These are phyloP conservation scores for Marasmius oreades DNA, from an alignment of 1,284 basidiomycete species.

Conservation along the genomic window DNA sequence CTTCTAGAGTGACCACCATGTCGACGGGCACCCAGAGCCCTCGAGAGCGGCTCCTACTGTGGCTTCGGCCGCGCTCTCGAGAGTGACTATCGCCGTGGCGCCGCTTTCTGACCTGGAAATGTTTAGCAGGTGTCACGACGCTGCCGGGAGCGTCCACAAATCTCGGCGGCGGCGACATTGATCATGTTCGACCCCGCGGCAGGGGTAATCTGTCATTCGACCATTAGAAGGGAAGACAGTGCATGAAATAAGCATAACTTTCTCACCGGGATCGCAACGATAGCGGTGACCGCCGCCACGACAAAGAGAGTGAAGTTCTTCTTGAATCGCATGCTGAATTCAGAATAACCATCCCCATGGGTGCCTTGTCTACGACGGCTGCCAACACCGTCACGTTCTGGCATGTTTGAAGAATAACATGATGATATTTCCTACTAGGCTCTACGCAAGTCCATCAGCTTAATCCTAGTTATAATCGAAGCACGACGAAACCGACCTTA, in stretches of 20 bases:
- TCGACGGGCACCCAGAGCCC: slow-evolving; percentile 18
- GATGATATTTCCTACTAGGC: too few relatives aligned
- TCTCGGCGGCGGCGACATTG: not conserved
- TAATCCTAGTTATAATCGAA: too few relatives aligned
- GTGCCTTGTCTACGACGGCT: too few relatives aligned
- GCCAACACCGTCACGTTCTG: too few relatives aligned
- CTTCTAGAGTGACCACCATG: slow-evolving; percentile 19
- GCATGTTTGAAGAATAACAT: too few relatives aligned
- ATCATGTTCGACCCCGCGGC: not conserved
- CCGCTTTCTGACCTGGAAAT: slow-evolving; percentile 9
- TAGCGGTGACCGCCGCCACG: slow-evolving; percentile 25
- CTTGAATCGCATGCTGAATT: slow-evolving; percentile 31
- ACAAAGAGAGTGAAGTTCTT: slow-evolving; percentile 32
- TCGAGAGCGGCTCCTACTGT: not conserved
- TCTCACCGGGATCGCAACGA: slow-evolving; percentile 28
- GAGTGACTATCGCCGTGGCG: slow-evolving; percentile 10
- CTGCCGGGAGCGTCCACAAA: slow-evolving; percentile 5
- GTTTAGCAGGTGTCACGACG: too few relatives aligned
- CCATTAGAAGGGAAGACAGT: not conserved
- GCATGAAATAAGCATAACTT: not conserved
- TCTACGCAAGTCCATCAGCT: too few relatives aligned
- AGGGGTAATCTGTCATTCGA: not conserved
- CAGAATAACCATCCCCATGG: too few relatives aligned
- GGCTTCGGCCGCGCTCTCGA: slow-evolving; percentile 4
- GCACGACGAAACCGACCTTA: too few relatives aligned